Conservation (phyloP, 805 yeast genomes). For the Candida boidinii region DNA sequence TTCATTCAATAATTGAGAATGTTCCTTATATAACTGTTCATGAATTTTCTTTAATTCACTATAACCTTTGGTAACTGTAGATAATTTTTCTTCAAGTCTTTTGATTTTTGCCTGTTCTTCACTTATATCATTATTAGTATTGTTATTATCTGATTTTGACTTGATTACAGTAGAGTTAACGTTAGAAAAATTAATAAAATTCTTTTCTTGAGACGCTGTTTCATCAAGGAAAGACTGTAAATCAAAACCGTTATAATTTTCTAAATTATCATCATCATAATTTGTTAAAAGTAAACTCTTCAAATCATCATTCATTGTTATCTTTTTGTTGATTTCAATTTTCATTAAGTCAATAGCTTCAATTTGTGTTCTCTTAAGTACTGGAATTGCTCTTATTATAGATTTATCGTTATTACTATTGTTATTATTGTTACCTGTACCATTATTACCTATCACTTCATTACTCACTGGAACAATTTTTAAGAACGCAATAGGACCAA, state of each 20-base stretch:
- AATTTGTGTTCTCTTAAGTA: constrained; percentile 51
- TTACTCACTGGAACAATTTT: constrained; percentile 10
- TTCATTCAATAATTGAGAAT: constrained; percentile 27
- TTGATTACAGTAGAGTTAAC: constrained; percentile 27
- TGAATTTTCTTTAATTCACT: constrained; percentile 49
- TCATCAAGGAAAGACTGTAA: constrained; percentile 41
- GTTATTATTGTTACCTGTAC: neutral
- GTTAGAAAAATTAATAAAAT: constrained; percentile 35
- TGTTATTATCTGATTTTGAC: constrained; percentile 2
- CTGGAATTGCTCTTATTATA: constrained; percentile 29
- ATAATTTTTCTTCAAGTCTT: constrained; percentile 36
- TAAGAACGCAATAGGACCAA: constrained; percentile 18
- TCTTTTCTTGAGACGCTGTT: constrained; percentile 42
- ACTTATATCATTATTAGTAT: constrained; percentile 2
- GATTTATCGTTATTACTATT: constrained; percentile 24
- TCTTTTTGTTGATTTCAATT: constrained; percentile 30
- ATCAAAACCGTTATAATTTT: constrained; percentile 20
- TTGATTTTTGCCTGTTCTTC: constrained; percentile 22
- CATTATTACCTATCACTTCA: neutral
- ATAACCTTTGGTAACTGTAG: constrained; percentile 49
- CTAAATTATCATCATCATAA: constrained; percentile 13
- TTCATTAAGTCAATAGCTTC: constrained; percentile 29
- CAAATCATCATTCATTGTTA: constrained; percentile 31
- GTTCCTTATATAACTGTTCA: constrained; percentile 47
- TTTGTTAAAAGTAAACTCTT: constrained; percentile 48